Conservation (phyloP, 768 basidiomycete species). For the Chlorophyllum brunneum region DNA sequence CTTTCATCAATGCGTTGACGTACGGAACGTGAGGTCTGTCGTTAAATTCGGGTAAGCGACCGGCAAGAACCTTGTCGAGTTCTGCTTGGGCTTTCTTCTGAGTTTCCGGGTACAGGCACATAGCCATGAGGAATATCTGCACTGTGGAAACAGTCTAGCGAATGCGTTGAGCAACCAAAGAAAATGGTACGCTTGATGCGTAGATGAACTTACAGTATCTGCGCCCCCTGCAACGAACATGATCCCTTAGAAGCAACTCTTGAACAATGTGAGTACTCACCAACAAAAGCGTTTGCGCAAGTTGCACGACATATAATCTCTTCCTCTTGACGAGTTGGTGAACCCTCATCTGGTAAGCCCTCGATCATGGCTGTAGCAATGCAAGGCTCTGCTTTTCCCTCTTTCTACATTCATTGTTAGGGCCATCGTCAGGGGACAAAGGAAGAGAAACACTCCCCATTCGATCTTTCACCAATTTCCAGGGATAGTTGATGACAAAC, state of each 20-base stretch:
- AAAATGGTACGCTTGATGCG: neutral
- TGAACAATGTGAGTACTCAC: constrained; percentile 10
- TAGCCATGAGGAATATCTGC: constrained; percentile 16
- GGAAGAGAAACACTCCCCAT: constrained; percentile 22
- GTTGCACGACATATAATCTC: constrained; percentile 18
- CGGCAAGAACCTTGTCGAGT: constrained; percentile 14
- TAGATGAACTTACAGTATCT: constrained; percentile 13
- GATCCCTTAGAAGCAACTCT: neutral
- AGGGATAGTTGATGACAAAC: constrained; percentile 20
- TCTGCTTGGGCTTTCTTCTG: constrained; percentile 16
- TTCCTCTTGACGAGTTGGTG: constrained; percentile 17
- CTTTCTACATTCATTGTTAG: neutral
- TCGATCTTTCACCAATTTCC: constrained; percentile 19
- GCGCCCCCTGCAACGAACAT: constrained; percentile 1
- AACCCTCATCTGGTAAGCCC: constrained; percentile 14
- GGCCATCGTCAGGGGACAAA: neutral
- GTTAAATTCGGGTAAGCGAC: constrained; percentile 29
- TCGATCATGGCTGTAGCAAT: constrained; percentile 19
- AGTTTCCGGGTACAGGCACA: constrained; percentile 15
- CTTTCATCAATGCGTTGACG: constrained; percentile 31
- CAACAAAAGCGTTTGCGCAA: constrained; percentile 21
- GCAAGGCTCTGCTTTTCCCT: constrained; percentile 7
- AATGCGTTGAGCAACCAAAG: neutral
- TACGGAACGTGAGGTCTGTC: constrained; percentile 25
- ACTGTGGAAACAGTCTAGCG: constrained; percentile 15